These are phyloP conservation scores for Blastobotrys robertii DNA, from an alignment of 805 yeast genomes.

Conservation along the genomic window DNA sequence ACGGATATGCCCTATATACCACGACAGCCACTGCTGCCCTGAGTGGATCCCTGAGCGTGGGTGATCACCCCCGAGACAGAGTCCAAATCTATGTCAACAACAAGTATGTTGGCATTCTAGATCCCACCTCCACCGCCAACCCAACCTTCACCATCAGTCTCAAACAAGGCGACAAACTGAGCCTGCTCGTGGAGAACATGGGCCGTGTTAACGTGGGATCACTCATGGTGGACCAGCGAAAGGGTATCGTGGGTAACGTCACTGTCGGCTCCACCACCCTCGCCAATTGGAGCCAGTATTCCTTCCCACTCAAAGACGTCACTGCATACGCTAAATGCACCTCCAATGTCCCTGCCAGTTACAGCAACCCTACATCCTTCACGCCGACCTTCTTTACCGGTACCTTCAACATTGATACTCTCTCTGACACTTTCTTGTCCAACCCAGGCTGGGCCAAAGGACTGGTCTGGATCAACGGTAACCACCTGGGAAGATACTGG, in stretches of 20 bases:
- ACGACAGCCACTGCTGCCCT: not conserved
- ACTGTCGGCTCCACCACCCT: not conserved
- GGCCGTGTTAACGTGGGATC: conserved; percentile 3
- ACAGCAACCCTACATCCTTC: not conserved
- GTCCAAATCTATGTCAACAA: conserved; percentile 3
- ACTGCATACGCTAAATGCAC: not conserved
- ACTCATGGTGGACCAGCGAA: conserved; percentile 1
- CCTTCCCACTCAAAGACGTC: not conserved
- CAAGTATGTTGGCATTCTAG: conserved; percentile 1
- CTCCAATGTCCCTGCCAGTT: not conserved
- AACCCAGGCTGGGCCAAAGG: conserved; percentile 4
- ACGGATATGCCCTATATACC: conserved; percentile 1
- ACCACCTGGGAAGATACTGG: conserved; percentile 4
- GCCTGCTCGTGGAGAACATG: conserved; percentile 4
- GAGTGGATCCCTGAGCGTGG: not conserved
- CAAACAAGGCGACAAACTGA: conserved; percentile 1
- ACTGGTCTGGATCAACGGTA: conserved; percentile 3
- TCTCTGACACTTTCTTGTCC: conserved; percentile 2
- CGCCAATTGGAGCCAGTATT: conserved; percentile 1
- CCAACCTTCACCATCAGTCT: not conserved
- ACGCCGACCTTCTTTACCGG: conserved; percentile 3
- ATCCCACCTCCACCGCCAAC: not conserved
- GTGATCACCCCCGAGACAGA: conserved; percentile 4
- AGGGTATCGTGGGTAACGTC: conserved; percentile 4
- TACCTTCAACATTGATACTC: conserved; percentile 1